Evolutionary conservation across 345 rosid genomes (phyloP).

Genomic region (Euphorbia peplus): DNA sequence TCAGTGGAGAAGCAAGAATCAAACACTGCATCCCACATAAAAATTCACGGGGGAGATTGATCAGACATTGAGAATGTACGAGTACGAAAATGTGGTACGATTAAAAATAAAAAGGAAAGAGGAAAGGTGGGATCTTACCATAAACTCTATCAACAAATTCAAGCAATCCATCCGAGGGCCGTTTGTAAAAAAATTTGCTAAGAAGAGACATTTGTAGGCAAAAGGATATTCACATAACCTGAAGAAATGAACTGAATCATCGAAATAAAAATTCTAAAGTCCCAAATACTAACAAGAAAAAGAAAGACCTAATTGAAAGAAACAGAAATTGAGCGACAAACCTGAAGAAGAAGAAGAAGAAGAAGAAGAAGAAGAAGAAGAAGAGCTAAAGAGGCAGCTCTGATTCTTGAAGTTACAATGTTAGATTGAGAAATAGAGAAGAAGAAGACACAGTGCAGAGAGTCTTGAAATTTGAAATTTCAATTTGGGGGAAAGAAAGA

Average conservation of each 20-base stretch:
- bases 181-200: conserved; percentile 80
- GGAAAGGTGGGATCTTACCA: conserved; percentile 40
- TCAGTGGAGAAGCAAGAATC: conserved; percentile 96
- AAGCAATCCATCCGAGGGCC: conserved; percentile 98
- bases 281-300: no score
- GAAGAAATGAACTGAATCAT: background rate
- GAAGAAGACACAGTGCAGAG: no score
- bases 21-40: conserved; percentile 52
- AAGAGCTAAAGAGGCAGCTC: background rate
- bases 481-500: conserved; percentile 9
- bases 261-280: background rate
- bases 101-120: background rate
- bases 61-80: background rate
- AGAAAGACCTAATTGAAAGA: no score
- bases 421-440: no score
- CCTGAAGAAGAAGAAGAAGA: no score
- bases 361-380: no score
- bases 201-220: conserved; percentile 61
- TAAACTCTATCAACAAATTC: conserved; percentile 94
- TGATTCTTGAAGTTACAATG: no score
- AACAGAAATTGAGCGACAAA: background rate
- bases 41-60: background rate
- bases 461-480: conserved; percentile 10
- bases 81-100: background rate
- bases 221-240: conserved; percentile 19